Evolutionary conservation across 306 rosid species (phyloP).

Genomic region (Rosa persica): DNA sequence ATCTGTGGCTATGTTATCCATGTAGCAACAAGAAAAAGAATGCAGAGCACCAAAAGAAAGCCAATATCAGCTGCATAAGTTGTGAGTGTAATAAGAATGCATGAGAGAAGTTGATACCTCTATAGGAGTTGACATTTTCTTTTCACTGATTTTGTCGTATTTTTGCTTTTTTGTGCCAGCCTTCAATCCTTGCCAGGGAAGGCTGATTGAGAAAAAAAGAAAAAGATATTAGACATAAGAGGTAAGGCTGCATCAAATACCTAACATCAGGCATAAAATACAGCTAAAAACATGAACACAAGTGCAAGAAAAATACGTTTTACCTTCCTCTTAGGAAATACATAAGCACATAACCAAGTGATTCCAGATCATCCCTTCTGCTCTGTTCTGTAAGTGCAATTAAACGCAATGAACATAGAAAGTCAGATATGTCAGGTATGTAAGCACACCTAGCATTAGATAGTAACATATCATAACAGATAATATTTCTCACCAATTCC

Average conservation of each 20-base stretch:
- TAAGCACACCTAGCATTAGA: constrained; percentile 14
- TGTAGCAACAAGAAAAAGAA: constrained; percentile 23
- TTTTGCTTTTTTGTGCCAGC: constrained; percentile 99
- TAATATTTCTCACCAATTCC: constrained; percentile 82
- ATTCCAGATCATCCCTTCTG: constrained; percentile 99
- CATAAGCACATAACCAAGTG: constrained; percentile 99
- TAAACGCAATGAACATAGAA: constrained; percentile 27
- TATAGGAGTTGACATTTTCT: constrained; percentile 81
- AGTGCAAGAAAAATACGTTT: constrained; percentile 20
- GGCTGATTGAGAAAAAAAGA: constrained; percentile 42
- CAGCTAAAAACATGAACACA: constrained; percentile 14
- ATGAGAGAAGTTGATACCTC: constrained; percentile 61
- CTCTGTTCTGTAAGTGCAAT: constrained; percentile 79
- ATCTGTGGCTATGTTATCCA: constrained; percentile 29
- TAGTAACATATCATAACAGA: constrained; percentile 24
- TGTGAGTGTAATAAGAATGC: background rate
- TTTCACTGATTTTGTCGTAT: constrained; percentile 95
- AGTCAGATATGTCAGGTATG: constrained; percentile 10
- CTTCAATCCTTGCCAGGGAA: constrained; percentile 98
- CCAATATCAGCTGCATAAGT: background rate
- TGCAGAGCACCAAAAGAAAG: background rate
- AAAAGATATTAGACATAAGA: constrained; percentile 17
- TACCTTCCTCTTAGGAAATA: constrained; percentile 98
- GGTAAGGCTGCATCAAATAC: constrained; percentile 24
- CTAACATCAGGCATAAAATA: constrained; percentile 25